These are phyloP conservation scores for Pythium diclinum DNA, from an alignment of 352 stramenopile species.

Conservation along the genomic window DNA sequence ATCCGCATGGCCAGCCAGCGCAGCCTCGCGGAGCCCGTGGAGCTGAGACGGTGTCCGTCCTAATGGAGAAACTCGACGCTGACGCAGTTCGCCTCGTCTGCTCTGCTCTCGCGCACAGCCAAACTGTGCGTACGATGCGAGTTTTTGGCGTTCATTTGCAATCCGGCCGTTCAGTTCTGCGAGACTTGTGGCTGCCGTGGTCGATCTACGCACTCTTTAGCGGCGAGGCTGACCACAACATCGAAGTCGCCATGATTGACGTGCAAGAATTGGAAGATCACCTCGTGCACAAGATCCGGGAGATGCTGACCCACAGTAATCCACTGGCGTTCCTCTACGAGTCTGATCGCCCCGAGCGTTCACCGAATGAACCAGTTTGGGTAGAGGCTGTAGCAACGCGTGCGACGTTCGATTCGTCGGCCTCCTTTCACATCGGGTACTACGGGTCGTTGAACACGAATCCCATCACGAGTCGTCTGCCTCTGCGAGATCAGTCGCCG, in stretches of 20 bases:
- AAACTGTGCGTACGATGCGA: slow-evolving; percentile 6
- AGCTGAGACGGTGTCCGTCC: slow-evolving; percentile 3
- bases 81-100: slow-evolving; percentile 11
- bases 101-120: slow-evolving; percentile 16
- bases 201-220: slow-evolving; percentile 6
- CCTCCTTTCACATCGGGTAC: background rate
- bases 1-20: background rate
- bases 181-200: slow-evolving; percentile 4
- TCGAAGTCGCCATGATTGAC: background rate
- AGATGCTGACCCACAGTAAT: background rate
- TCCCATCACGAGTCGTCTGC: background rate
- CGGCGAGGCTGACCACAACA: background rate
- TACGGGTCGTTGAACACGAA: background rate
- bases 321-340: background rate
- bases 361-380: background rate
- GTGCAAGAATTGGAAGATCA: background rate
- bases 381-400: background rate
- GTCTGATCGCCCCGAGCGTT: background rate
- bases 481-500: background rate
- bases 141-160: background rate
- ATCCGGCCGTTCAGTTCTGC: background rate
- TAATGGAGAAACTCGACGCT: slow-evolving; percentile 10
- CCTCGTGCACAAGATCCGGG: slow-evolving; percentile 5
- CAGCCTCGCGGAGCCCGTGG: slow-evolving; percentile 2
- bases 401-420: background rate